These are phyloP conservation scores for Phalaenopsis equestris DNA, from an alignment of 106 monocot species.

Conservation along the genomic window DNA sequence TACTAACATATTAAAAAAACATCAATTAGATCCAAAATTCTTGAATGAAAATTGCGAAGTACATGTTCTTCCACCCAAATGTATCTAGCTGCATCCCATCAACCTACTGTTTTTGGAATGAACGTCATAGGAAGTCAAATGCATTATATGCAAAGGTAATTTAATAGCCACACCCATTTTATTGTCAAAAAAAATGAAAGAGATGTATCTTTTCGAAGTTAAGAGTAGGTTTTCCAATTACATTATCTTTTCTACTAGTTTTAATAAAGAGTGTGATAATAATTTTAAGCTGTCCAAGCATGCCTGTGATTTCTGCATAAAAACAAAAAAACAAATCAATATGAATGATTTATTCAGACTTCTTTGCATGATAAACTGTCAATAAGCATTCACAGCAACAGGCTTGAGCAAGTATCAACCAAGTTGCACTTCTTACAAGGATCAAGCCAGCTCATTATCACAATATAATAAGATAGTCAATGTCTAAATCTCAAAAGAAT, in stretches of 20 bases:
- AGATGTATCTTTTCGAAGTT: too few species aligned
- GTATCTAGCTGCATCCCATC: background rate
- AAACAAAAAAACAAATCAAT: too few species aligned
- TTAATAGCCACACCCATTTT: background rate
- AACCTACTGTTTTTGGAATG: background rate
- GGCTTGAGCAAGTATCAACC: background rate
- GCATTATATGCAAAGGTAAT: background rate
- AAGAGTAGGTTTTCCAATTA: too few species aligned
- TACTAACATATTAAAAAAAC: too few species aligned
- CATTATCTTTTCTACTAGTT: too few species aligned
- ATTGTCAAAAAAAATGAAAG: background rate
- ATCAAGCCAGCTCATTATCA: background rate
- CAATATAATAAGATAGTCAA: background rate
- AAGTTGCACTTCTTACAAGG: background rate
- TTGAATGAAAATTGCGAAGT: too few species aligned
- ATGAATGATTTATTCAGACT: too few species aligned
- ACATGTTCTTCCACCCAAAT: background rate
- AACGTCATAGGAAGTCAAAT: background rate
- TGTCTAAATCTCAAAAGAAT: background rate
- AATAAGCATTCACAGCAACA: background rate
- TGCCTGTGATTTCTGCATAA: too few species aligned
- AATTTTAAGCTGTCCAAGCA: too few species aligned
- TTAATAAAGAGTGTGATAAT: too few species aligned
- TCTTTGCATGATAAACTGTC: too few species aligned
- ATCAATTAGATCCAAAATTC: too few species aligned